Conservation (phyloP, 2,329 filamentous ascomycete genomes). For the Botryosphaeria dothidea region DNA sequence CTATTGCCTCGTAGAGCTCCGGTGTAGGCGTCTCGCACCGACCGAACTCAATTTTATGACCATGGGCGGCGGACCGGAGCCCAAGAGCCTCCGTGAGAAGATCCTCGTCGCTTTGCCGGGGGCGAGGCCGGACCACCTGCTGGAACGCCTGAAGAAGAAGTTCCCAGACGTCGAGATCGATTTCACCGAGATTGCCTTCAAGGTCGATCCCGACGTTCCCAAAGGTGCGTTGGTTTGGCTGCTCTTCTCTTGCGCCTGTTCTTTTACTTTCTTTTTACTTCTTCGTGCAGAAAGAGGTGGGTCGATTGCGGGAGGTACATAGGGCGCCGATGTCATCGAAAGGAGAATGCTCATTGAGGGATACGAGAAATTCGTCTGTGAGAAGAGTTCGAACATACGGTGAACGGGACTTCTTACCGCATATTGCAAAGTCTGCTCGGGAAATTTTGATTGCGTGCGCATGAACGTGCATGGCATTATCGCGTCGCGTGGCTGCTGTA, state of each 20-base stretch:
- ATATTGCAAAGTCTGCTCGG: neutral
- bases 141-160: slow-evolving; percentile 30
- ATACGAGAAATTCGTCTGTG: no score
- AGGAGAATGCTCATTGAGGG: no score
- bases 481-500: neutral
- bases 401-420: no score
- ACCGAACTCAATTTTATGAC: neutral
- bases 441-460: neutral
- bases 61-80: slow-evolving; percentile 46
- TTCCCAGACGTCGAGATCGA: slow-evolving; percentile 35
- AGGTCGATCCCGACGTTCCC: neutral
- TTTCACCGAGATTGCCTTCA: slow-evolving; percentile 21
- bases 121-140: slow-evolving; percentile 30
- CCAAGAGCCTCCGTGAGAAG: slow-evolving; percentile 34
- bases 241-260: neutral
- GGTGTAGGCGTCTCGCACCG: neutral
- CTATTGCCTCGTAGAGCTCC: no score
- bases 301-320: no score
- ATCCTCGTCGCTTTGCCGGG: slow-evolving; percentile 48
- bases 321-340: no score
- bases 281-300: neutral
- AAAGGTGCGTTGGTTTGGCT: neutral
- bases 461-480: neutral
- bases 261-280: neutral
- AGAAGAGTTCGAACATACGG: neutral